Evolutionary conservation across 2,329 filamentous ascomycete species (phyloP), one percentile per base, ranked within the genome.

Genomic region (Penicillium fuscoglaucum): DNA sequence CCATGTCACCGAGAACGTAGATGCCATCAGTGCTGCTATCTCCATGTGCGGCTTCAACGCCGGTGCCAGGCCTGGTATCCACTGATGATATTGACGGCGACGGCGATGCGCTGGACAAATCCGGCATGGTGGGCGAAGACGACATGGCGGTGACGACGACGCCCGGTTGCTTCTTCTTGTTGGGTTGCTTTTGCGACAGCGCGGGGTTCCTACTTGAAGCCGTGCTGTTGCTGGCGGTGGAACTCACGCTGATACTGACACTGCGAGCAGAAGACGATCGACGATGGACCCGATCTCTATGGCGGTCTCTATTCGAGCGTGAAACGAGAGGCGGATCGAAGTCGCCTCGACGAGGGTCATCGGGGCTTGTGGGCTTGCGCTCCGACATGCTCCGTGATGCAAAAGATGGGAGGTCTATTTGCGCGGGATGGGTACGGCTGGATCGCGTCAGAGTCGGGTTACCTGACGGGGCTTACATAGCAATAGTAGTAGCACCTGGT

Each of bases 31-130:
- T 53, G 35, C n/a, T 35, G 4, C 3, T 39, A 46, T 57, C 46
- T 17, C 28, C 61, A 41, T 64, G 65, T 29, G 59, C 52, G 15
- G 26, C 8, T 37, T 63, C 62, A 33, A 72, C 59, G 13, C 65
- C 65, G 15, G 61, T 61, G 10, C 64, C 64, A 56, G 63, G 56
- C 41, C 65, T 54, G 9, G 73, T 73, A 55, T 72, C 67, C 39
- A 73, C 58, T 24, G 74, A 76, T 28, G 65, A 61, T 37, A 66
- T 70, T 33, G 68, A 68, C 15, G 65, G 63, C 21, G 71, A 65
- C 4, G 70, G 69, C n/a, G 67, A 66, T 39, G 68, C 68, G 49
- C 66, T 70, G 10, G 72, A 72, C 29, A 76, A 61, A 31, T 65
- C 72, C 12, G 74, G 74, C 7, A 72, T 61, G 15, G 64, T 57